Evolutionary conservation across 805 yeast genomes (phyloP).

Genomic region (Ogataea degrootiae): DNA sequence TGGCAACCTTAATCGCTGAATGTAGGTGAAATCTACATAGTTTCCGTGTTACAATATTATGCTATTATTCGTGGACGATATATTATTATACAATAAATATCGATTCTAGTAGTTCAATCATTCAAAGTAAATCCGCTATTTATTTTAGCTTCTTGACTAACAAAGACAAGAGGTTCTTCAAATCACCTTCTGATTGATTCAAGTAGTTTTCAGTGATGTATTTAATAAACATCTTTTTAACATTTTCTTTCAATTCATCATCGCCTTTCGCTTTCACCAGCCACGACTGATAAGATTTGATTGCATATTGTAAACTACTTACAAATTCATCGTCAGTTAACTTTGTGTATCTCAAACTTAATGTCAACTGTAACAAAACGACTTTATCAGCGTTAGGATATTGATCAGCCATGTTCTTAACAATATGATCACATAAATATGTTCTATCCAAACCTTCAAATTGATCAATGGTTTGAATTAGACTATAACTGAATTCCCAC

Average conservation of each 20-base stretch:
- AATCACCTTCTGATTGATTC: conserved; percentile 15
- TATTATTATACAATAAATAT: too few species aligned
- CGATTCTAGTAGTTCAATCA: too few species aligned
- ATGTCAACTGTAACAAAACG: conserved; percentile 48
- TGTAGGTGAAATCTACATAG: too few species aligned
- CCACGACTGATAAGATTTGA: conserved; percentile 62
- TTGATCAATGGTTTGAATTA: conserved; percentile 58
- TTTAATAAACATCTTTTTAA: conserved; percentile 29
- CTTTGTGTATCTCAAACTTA: conserved; percentile 56
- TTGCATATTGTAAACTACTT: conserved; percentile 58
- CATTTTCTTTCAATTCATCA: conserved; percentile 27
- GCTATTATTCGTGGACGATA: too few species aligned
- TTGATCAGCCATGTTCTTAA: conserved; percentile 45
- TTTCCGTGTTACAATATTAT: too few species aligned
- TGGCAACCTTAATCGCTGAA: too few species aligned
- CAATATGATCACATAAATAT: conserved; percentile 61
- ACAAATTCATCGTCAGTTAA: conserved; percentile 43
- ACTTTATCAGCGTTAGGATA: conserved; percentile 38
- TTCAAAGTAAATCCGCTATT: not conserved
- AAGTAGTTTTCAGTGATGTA: conserved; percentile 27
- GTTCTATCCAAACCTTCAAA: conserved; percentile 67
- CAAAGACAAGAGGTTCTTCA: conserved; percentile 17
- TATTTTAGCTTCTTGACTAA: conserved; percentile 23
- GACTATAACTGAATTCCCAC: conserved; percentile 34
- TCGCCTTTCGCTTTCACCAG: conserved; percentile 38